These are phyloP conservation scores for Cytospora schulzeri DNA, from an alignment of 2,329 filamentous ascomycete species.

Conservation along the genomic window DNA sequence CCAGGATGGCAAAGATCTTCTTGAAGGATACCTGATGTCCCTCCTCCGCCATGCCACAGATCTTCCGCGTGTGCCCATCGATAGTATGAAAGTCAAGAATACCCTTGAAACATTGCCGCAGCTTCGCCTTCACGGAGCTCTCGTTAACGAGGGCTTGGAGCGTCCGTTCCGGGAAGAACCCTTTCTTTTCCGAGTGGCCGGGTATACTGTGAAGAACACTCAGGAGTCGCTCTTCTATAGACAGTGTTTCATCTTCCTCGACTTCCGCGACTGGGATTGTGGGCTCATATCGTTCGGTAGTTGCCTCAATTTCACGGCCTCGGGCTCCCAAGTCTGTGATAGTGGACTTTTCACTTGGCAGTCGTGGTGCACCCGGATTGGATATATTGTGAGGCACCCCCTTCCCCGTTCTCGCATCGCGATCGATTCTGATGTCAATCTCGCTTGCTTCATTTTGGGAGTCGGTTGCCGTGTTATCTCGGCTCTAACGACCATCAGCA, in stretches of 20 bases:
- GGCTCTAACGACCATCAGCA: not conserved
- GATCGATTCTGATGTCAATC: not conserved
- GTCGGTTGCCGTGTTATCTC: not conserved
- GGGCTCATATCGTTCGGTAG: not conserved
- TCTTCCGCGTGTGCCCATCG: not conserved
- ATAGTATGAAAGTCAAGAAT: not conserved
- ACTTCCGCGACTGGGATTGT: not conserved
- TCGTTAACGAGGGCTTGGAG: not conserved
- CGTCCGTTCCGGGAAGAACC: not conserved
- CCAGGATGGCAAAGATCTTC: conserved; percentile 26
- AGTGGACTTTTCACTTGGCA: not conserved
- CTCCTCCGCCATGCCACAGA: not conserved
- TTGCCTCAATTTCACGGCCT: not conserved
- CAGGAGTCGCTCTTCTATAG: not conserved
- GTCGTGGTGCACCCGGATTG: not conserved
- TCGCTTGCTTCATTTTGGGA: not conserved
- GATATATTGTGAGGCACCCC: not conserved
- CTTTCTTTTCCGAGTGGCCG: not conserved
- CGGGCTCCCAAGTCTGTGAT: not conserved
- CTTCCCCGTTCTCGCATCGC: not conserved
- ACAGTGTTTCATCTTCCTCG: not conserved
- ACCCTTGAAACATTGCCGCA: not conserved
- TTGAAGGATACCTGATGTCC: not conserved
- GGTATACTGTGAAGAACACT: not conserved
- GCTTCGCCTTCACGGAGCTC: not conserved